Percentiles rank a stretch among this genome's conserved stretches.
Evolutionary conservation across 2,329 filamentous ascomycete genomes (phyloP).

Genomic region (Sordariomycetes sp.): DNA sequence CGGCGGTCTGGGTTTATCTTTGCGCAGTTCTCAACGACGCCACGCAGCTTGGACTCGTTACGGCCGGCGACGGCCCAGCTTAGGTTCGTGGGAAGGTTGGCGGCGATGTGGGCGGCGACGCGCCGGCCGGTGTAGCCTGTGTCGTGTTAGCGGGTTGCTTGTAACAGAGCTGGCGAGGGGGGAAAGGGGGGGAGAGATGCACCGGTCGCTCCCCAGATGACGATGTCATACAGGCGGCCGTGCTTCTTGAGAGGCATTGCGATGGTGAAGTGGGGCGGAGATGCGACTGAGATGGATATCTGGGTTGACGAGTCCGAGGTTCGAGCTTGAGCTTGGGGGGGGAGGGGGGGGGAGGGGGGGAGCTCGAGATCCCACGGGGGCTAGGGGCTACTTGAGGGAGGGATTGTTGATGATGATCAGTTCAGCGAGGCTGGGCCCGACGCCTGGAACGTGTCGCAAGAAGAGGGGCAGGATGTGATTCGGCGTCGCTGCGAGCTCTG

Average conservation of each 20-base stretch:
- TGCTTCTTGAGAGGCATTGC: slow-evolving; percentile 35
- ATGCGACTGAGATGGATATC: background rate
- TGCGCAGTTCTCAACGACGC: slow-evolving; percentile 53
- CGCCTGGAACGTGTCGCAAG: too few species aligned
- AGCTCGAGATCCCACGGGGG: background rate
- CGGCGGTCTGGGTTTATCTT: slow-evolving; percentile 52
- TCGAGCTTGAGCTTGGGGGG: background rate
- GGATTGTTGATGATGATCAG: too few species aligned
- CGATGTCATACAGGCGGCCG: slow-evolving; percentile 39
- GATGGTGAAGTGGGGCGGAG: background rate
- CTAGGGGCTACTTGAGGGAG: too few species aligned
- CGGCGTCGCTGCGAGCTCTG: too few species aligned
- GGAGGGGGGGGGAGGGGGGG: too few species aligned
- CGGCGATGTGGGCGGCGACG: slow-evolving; percentile 62
- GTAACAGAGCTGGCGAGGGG: background rate
- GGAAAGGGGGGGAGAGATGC: slow-evolving; percentile 8
- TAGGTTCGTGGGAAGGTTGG: slow-evolving; percentile 57
- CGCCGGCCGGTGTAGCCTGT: slow-evolving; percentile 72
- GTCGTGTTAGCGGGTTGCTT: background rate
- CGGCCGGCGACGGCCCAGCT: slow-evolving; percentile 85
- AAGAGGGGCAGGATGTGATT: too few species aligned
- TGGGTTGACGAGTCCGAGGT: background rate
- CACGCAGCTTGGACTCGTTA: slow-evolving; percentile 60
- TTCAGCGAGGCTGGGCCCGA: too few species aligned
- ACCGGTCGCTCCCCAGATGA: slow-evolving; percentile 46